phyloP scores from a whole-genome alignment of 2,329 filamentous ascomycete genomes.

The Exserohilum turcica region DNA sequence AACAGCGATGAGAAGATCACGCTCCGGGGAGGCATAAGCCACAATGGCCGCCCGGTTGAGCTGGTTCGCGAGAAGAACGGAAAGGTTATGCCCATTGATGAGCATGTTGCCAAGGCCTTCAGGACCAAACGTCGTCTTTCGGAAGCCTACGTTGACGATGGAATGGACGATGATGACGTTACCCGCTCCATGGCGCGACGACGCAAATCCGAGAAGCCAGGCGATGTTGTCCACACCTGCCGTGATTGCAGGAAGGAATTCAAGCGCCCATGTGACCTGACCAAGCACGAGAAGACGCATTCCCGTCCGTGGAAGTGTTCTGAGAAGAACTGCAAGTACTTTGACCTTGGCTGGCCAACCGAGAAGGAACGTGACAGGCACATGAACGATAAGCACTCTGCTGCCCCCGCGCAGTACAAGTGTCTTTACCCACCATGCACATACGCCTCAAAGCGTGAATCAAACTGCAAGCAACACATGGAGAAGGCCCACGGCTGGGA shows the following conservation, averaged over 20 bases:
- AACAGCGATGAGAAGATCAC: constrained; percentile 72
- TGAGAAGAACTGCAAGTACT: constrained; percentile 82
- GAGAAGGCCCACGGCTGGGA: constrained; percentile 91
- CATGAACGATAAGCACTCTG: constrained; percentile 92
- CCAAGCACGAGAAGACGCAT: constrained; percentile 98
- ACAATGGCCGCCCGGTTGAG: constrained; percentile 82
- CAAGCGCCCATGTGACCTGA: constrained; percentile 94
- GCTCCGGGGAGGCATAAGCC: constrained; percentile 78
- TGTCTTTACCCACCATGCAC: constrained; percentile 84
- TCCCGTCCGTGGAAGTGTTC: constrained; percentile 95
- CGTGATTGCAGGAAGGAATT: constrained; percentile 84
- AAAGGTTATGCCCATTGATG: constrained; percentile 75
- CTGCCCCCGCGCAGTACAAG: constrained; percentile 77
- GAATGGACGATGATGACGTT: constrained; percentile 79
- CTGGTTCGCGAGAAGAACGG: constrained; percentile 82
- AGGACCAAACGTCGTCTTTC: constrained; percentile 61
- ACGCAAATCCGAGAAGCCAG: constrained; percentile 88
- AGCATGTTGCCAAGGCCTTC: constrained; percentile 62
- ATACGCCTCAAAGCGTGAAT: constrained; percentile 94
- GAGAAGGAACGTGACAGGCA: constrained; percentile 98
- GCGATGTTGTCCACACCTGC: constrained; percentile 83
- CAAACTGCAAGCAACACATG: constrained; percentile 98
- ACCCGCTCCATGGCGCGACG: constrained; percentile 93
- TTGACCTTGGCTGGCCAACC: constrained; percentile 88
- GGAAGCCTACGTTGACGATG: constrained; percentile 55